Base-by-base conservation (phyloP, 176 grass and related monocot genomes). In the Elaeis guineensis region DNA sequence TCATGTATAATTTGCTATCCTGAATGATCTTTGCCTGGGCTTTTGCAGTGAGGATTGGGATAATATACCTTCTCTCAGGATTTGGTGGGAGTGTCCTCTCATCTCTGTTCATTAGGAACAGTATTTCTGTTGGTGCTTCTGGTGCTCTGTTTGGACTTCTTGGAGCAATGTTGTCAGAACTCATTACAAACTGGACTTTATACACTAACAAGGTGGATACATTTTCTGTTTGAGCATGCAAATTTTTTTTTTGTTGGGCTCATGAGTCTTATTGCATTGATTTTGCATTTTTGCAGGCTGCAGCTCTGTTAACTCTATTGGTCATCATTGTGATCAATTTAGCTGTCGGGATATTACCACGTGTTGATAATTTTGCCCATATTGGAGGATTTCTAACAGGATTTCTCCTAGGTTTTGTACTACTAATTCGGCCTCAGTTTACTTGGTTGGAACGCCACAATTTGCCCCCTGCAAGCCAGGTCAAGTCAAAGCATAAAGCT, bases 181-280 rank as follows among this genome's bases (percentile, higher is more conserved):
- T 97, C 50, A 70, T 97, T 72, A 88, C 92, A 51, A 97, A 97
- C 63, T 97, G 92, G 87, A 97, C 92, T 35, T 91, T 97, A 64
- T 97, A 97, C 59, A 78, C 92, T 21, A 97, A 97, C 72, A 97
- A 97, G 84, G 92, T 75, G 58, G 21, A 68, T 51, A 48, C 30
- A 19, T 55, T 67, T 56, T 58, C 0, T 4, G 19, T 11, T 50
- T 5, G 2, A 15, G 4, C 8, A n/a, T 67, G 28, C 28, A 28
- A 4, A 61, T n/a, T 20, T 23, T 22, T 57, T 9, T 19, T 56
- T 19, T 8, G 9, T 63, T 25, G 5, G 17, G 35, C 35, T 44
- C 2, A 12, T 12, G 35, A 44, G 35, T 44, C 35, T 44, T 12
- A 44, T 44, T 44, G 35, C 35, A 14, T 12, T 44, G 35, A 44